phyloP scores from a whole-genome alignment of 2,329 filamentous ascomycete species.

The Pseudogymnoascus sp. region DNA sequence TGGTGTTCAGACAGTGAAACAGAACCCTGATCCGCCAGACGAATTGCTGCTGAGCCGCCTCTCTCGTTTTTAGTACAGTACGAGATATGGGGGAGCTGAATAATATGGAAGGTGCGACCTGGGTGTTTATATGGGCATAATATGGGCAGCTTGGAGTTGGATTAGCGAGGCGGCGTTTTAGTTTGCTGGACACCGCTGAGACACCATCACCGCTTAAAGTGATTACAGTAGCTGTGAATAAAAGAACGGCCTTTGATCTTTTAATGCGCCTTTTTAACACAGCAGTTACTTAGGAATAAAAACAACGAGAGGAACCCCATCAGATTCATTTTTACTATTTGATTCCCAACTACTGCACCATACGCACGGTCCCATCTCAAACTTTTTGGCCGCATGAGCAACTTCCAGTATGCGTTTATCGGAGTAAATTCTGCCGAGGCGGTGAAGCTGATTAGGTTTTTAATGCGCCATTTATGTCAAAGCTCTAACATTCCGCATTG shows the following conservation, averaged over 20 bases:
- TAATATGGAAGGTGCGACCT: not conserved
- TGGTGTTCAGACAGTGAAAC: not conserved
- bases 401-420: not conserved
- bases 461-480: conserved; percentile 8
- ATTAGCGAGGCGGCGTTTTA: conserved; percentile 4
- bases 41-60: not conserved
- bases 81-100: not conserved
- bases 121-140: not conserved
- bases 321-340: not conserved
- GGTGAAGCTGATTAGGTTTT: conserved; percentile 6
- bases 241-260: not conserved
- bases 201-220: conserved; percentile 1
- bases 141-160: not conserved
- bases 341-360: not conserved
- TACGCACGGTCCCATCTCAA: not conserved
- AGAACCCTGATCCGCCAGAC: not conserved
- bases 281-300: not conserved
- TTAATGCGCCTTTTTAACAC: not conserved
- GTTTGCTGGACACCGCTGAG: not conserved
- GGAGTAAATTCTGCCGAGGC: conserved; percentile 4
- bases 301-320: not conserved
- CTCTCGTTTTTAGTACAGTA: not conserved
- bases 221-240: not conserved
- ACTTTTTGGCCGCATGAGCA: conserved; percentile 3
- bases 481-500: conserved; percentile 5